Evolutionary conservation across 2,329 filamentous ascomycete genomes (phyloP).

Genomic region (Tolypocladium endophyticum): DNA sequence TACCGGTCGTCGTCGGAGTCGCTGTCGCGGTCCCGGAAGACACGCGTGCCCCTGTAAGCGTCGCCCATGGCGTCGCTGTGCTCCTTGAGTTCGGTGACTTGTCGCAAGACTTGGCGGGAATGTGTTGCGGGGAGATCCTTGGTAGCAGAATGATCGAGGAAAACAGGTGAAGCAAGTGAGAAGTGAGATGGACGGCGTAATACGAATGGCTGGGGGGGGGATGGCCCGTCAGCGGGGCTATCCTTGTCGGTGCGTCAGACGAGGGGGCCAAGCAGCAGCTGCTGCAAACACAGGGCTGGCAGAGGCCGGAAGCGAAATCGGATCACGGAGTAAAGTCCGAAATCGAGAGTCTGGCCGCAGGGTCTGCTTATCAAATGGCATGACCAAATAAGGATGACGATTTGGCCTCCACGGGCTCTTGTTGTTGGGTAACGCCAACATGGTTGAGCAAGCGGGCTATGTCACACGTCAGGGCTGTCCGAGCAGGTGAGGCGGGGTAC

Average conservation of each 20-base stretch:
- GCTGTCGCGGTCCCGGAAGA: conserved; percentile 22
- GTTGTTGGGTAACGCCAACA: neutral
- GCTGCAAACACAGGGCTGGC: neutral
- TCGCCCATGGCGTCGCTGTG: conserved; percentile 3
- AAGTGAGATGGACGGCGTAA: neutral
- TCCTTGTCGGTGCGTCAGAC: neutral
- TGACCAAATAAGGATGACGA: neutral
- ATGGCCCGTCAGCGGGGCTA: neutral
- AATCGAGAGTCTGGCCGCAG: too few species aligned
- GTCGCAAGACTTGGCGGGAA: neutral
- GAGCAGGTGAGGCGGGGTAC: neutral
- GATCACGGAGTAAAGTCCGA: too few species aligned
- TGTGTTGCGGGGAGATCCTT: neutral
- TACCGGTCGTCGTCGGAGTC: conserved; percentile 34
- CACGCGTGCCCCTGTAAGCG: conserved; percentile 12
- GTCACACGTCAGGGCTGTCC: neutral
- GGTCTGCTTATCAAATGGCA: neutral
- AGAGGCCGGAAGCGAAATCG: neutral
- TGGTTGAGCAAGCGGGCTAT: neutral
- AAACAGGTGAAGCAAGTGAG: neutral
- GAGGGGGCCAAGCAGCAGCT: neutral
- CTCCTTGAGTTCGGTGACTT: neutral
- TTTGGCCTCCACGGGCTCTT: neutral
- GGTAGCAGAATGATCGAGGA: neutral
- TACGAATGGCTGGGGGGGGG: neutral